Evolutionary conservation across 2,329 filamentous ascomycete species (phyloP).

Genomic region (Magnaporthiopsis rhizophila): DNA sequence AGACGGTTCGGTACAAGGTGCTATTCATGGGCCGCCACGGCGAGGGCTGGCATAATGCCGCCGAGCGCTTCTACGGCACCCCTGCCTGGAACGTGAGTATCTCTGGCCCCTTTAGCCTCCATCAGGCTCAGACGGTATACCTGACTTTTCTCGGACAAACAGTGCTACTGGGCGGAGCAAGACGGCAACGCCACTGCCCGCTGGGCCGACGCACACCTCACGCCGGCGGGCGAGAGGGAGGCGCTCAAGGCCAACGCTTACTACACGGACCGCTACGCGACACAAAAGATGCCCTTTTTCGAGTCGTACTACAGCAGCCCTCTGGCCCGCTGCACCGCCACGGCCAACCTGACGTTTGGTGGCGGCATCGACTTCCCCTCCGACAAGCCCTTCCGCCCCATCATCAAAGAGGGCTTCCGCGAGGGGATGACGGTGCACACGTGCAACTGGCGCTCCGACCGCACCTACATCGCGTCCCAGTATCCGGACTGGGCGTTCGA

Average conservation of each 20-base stretch:
- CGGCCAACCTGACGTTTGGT: conserved; percentile 53
- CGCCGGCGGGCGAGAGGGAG: conserved; percentile 46
- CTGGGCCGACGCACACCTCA: conserved; percentile 60
- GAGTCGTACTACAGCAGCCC: conserved; percentile 59
- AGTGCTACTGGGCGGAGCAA: conserved; percentile 53
- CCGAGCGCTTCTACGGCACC: conserved; percentile 59
- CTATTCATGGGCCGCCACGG: conserved; percentile 64
- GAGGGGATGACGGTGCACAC: conserved; percentile 62
- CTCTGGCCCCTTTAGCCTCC: too few relatives aligned
- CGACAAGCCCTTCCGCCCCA: conserved; percentile 44
- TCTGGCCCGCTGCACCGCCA: conserved; percentile 53
- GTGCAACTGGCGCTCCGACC: conserved; percentile 54
- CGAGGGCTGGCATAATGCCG: conserved; percentile 56
- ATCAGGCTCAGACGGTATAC: not conserved
- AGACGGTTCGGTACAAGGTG: conserved; percentile 52
- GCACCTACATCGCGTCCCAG: conserved; percentile 40
- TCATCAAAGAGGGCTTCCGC: conserved; percentile 56
- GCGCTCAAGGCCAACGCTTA: conserved; percentile 50
- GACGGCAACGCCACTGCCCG: conserved; percentile 54
- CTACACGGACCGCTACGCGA: conserved; percentile 44
- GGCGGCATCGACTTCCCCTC: conserved; percentile 41
- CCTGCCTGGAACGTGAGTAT: conserved; percentile 51
- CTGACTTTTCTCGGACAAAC: not conserved
- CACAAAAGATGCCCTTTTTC: conserved; percentile 50
- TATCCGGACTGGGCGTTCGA: conserved; percentile 52